Evolutionary conservation across 352 stramenopile species (phyloP).

Genomic region (Aphanomyces cochlioides): DNA sequence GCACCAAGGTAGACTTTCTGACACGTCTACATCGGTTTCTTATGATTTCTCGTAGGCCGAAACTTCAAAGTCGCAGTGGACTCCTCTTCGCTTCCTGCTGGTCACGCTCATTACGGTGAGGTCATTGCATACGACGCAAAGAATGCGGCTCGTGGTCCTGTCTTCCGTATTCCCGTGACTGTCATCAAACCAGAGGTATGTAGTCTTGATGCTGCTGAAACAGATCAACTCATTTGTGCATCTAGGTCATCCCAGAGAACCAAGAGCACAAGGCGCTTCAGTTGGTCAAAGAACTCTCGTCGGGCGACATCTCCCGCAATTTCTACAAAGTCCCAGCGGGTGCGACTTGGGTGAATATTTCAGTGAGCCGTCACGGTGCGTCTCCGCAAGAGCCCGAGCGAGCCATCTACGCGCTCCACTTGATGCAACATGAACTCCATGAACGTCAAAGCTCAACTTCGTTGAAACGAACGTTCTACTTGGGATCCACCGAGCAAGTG

Average conservation of each 20-base stretch:
- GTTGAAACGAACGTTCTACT: conserved; percentile 60
- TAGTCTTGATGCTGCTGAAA: not conserved
- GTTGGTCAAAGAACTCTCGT: conserved; percentile 42
- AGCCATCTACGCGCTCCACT: conserved; percentile 81
- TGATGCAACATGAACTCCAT: conserved; percentile 86
- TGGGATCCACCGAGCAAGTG: conserved; percentile 61
- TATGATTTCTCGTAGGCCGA: conserved; percentile 39
- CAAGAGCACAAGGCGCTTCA: conserved; percentile 8
- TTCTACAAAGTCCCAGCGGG: conserved; percentile 77
- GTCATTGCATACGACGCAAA: conserved; percentile 78
- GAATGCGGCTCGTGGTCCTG: conserved; percentile 50
- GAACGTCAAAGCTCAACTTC: conserved; percentile 71
- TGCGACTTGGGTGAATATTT: conserved; percentile 83
- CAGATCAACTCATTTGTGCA: conserved; percentile 33
- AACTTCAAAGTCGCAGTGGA: conserved; percentile 89
- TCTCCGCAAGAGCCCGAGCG: not conserved
- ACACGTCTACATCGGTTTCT: conserved; percentile 27
- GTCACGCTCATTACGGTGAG: conserved; percentile 46
- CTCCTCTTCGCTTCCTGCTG: conserved; percentile 68
- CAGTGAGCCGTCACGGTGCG: conserved; percentile 36
- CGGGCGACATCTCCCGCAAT: conserved; percentile 65
- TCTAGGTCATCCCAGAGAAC: conserved; percentile 12
- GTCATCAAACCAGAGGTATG: conserved; percentile 78
- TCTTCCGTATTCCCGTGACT: conserved; percentile 90
- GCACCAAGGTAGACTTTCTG: conserved; percentile 66